phyloP scores from a whole-genome alignment of 805 yeast genomes.

The Dipodascus albidus region DNA sequence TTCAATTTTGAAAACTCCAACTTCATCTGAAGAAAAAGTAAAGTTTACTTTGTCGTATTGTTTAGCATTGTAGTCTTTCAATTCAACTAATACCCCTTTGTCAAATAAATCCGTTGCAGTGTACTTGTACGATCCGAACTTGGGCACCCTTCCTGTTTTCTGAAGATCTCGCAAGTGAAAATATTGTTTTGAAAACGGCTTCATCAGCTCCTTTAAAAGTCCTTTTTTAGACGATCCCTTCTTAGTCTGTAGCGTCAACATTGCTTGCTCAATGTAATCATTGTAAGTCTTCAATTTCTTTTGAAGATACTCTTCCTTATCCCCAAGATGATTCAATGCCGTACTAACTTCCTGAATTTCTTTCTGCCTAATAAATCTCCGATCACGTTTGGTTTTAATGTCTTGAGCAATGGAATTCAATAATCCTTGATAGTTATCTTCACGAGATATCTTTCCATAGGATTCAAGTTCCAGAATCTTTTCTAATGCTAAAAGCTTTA shows the following conservation, averaged over 20 bases:
- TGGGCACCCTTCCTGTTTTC: conserved; percentile 53
- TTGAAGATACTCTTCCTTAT: conserved; percentile 34
- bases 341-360: conserved; percentile 36
- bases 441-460: conserved; percentile 50
- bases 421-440: conserved; percentile 64
- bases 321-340: conserved; percentile 34
- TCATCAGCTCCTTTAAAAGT: conserved; percentile 18
- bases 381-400: conserved; percentile 46
- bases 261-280: conserved; percentile 38
- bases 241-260: conserved; percentile 37
- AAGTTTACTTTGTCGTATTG: conserved; percentile 59
- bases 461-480: conserved; percentile 65
- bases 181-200: conserved; percentile 61
- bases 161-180: conserved; percentile 63
- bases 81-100: conserved; percentile 50
- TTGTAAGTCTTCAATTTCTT: conserved; percentile 33
- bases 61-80: conserved; percentile 37
- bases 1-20: conserved; percentile 63
- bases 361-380: conserved; percentile 34
- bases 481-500: conserved; percentile 68
- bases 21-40: conserved; percentile 63
- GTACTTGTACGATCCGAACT: conserved; percentile 69
- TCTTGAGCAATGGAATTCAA: conserved; percentile 78
- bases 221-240: conserved; percentile 22
- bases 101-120: conserved; percentile 66